Conservation (phyloP, 805 yeast species). For the Candida maris region DNA sequence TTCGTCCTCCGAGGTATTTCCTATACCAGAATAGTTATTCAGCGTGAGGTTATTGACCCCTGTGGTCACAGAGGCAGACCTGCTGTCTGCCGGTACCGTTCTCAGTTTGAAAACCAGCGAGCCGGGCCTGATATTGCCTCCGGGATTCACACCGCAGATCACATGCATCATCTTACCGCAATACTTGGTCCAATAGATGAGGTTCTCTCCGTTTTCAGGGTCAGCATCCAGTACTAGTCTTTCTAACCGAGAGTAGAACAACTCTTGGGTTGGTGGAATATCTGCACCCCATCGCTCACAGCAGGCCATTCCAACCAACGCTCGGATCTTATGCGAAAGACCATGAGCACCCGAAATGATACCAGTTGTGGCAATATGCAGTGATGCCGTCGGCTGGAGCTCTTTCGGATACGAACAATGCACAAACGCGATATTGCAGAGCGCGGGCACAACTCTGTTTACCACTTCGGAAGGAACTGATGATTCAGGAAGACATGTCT, state of each 20-base stretch:
- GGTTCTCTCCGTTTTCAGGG: slow-evolving; percentile 38
- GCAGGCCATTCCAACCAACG: slow-evolving; percentile 66
- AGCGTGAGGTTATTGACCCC: slow-evolving; percentile 15
- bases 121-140: slow-evolving; percentile 68
- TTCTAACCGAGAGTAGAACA: slow-evolving; percentile 43
- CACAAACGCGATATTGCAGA: slow-evolving; percentile 70
- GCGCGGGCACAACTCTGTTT: slow-evolving; percentile 61
- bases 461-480: slow-evolving; percentile 56
- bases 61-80: slow-evolving; percentile 7
- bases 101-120: slow-evolving; percentile 44
- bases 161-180: slow-evolving; percentile 73
- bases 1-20: slow-evolving; percentile 21
- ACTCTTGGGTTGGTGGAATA: slow-evolving; percentile 53
- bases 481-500: slow-evolving; percentile 52
- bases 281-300: slow-evolving; percentile 85
- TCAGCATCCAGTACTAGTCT: slow-evolving; percentile 44
- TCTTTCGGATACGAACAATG: slow-evolving; percentile 78
- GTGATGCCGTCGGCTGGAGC: slow-evolving; percentile 68
- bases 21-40: slow-evolving; percentile 8
- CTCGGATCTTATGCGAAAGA: slow-evolving; percentile 65
- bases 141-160: slow-evolving; percentile 77
- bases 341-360: slow-evolving; percentile 76
- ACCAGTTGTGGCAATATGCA: slow-evolving; percentile 71
- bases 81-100: slow-evolving; percentile 10
- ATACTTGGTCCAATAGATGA: slow-evolving; percentile 71